A percentile compares a stretch with the other conserved stretches of the same genome.
phyloP scores from a whole-genome alignment of 2,329 filamentous ascomycete genomes.

The Grosmannia serpens region DNA sequence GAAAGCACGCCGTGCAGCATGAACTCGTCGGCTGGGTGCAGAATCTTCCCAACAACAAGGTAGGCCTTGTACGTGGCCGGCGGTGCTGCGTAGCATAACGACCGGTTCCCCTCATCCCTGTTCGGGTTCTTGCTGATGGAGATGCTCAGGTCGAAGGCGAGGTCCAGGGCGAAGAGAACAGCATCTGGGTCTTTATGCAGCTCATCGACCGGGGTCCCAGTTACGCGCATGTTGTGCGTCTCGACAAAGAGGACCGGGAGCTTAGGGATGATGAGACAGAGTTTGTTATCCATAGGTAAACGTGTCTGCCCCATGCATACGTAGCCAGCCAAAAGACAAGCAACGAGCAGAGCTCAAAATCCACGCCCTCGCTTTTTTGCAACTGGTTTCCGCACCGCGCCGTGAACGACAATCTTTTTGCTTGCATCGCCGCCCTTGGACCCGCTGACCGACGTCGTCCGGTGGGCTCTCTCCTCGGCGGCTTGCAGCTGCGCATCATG shows the following conservation, averaged over 20 bases:
- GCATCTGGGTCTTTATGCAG: constrained; percentile 58
- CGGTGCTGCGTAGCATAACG: background rate
- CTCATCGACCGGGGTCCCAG: constrained; percentile 65
- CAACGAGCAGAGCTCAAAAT: constrained; percentile 24
- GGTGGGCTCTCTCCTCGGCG: constrained; percentile 35
- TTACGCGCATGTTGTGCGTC: constrained; percentile 58
- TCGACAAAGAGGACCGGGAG: constrained; percentile 59
- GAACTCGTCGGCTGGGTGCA: constrained; percentile 50
- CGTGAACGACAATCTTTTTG: constrained; percentile 51
- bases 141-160: constrained; percentile 68
- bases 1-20: constrained; percentile 36
- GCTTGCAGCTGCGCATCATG: constrained; percentile 45
- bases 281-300: constrained; percentile 44
- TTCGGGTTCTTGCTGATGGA: background rate
- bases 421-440: constrained; percentile 20
- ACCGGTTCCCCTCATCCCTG: too few relatives aligned
- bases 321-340: background rate
- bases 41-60: constrained; percentile 46
- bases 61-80: constrained; percentile 12
- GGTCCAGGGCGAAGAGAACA: constrained; percentile 61
- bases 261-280: constrained; percentile 53
- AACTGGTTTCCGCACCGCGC: constrained; percentile 50
- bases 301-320: background rate
- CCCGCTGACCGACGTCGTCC: constrained; percentile 28
- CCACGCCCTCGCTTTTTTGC: constrained; percentile 44